Conservation (phyloP, 139 green algal genomes). For the Spirogloea muscicola region DNA sequence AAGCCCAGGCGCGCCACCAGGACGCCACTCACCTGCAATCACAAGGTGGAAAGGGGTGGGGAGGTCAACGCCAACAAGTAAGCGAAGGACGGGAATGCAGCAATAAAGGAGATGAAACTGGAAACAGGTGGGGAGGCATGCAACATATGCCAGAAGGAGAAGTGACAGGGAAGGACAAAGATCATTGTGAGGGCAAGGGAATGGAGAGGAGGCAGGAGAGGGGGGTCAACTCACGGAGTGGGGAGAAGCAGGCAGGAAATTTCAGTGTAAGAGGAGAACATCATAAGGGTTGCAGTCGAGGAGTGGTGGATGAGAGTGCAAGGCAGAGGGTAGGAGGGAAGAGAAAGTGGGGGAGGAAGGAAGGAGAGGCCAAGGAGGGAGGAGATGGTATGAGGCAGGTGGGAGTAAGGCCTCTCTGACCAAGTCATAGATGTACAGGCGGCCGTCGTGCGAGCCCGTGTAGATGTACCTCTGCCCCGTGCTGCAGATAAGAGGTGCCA, state of each 20-base stretch:
- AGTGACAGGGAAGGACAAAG: background rate
- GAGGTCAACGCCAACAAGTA: background rate
- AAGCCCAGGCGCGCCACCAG: conserved; percentile 3
- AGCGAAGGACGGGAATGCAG: background rate
- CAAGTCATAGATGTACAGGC: conserved; percentile 75
- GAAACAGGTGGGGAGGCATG: background rate
- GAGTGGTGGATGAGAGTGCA: no score
- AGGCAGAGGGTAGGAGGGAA: no score
- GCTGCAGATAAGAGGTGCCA: conserved; percentile 30
- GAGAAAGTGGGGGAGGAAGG: no score
- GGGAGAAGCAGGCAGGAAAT: background rate
- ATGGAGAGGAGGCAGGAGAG: background rate
- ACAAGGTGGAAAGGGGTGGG: background rate
- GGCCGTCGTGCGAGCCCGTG: conserved; percentile 66
- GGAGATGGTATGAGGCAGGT: no score
- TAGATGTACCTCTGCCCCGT: conserved; percentile 92
- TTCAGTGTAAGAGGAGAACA: no score
- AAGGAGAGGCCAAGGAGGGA: no score
- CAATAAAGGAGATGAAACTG: background rate
- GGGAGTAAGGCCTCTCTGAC: no score
- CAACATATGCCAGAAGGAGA: background rate
- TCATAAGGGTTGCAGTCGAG: no score
- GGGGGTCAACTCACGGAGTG: no score
- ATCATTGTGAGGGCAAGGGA: background rate
- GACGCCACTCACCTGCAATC: conserved; percentile 28